Conservation (phyloP, 2,329 filamentous ascomycete genomes). For the Rhexocercosporidium sp. region DNA sequence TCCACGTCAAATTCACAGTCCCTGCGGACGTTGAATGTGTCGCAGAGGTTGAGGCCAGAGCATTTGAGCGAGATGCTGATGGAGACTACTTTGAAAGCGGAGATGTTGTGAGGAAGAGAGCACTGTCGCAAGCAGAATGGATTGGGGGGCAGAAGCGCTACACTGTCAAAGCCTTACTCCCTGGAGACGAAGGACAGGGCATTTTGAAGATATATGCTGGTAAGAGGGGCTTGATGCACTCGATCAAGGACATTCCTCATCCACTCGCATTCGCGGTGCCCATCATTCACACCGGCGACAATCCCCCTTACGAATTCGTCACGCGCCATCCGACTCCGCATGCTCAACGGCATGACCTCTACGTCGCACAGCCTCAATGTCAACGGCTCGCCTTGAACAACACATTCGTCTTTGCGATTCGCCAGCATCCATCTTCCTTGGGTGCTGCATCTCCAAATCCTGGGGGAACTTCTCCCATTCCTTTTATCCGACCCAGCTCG, state of each 20-base stretch:
- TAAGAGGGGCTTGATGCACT: slow-evolving; percentile 95
- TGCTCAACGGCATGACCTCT: slow-evolving; percentile 95
- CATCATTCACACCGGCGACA: slow-evolving; percentile 87
- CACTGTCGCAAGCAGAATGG: slow-evolving; percentile 92
- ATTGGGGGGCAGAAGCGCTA: slow-evolving; percentile 85
- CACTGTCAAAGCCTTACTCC: slow-evolving; percentile 89
- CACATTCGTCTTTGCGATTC: slow-evolving; percentile 95
- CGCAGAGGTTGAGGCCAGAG: slow-evolving; percentile 87
- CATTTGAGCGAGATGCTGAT: slow-evolving; percentile 80
- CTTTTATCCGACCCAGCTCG: slow-evolving; percentile 64
- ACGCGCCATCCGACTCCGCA: slow-evolving; percentile 94
- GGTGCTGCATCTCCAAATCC: slow-evolving; percentile 46
- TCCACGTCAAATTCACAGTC: slow-evolving; percentile 86
- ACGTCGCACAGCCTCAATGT: slow-evolving; percentile 96
- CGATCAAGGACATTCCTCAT: slow-evolving; percentile 94
- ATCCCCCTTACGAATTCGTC: slow-evolving; percentile 92
- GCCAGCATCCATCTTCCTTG: slow-evolving; percentile 81
- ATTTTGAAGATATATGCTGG: slow-evolving; percentile 92
- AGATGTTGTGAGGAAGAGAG: slow-evolving; percentile 82
- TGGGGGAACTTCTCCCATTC: slow-evolving; percentile 55
- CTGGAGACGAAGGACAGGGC: slow-evolving; percentile 88
- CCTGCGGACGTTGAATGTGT: slow-evolving; percentile 90
- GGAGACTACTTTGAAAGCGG: slow-evolving; percentile 94
- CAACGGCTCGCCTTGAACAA: slow-evolving; percentile 88
- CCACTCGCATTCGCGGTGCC: slow-evolving; percentile 89